Evolutionary conservation across 2,329 filamentous ascomycete species (phyloP), one percentile per base, ranked within the genome.

Genomic region (Ophiosphaerella herpotricha): DNA sequence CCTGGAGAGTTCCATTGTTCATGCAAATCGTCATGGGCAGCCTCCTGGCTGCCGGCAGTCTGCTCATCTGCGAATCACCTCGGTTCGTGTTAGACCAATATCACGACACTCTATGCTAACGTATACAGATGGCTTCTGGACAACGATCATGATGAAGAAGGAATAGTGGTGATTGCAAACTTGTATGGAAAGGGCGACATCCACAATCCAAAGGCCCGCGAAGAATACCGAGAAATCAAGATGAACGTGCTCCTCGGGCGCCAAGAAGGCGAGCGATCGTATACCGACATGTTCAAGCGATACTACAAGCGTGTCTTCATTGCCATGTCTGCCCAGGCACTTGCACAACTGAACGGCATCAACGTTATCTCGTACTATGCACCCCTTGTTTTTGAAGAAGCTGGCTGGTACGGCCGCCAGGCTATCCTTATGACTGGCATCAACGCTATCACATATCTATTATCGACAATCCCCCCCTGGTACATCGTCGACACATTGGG

Each of bases 311-410:
- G 94, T 45, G 93, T 97, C 58, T 91, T 97, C 68, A 97, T 97
- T 71, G 94, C 94, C 75, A 97, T 97, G 94, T 97, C 93, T 31
- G 94, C 94, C 4, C 94, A 97, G 75, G 91, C 87, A 5, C 84
- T 99, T 58, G 94, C 94, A 24, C 94, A 99, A 75, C 85, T 99
- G 46, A 97, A 97, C 77, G 94, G 94, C 59, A 99, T 99, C 78
- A 99, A 99, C 75, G 94, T 99, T 71, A 99, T 99, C 57, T 97
- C 93, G 1, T 99, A 97, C 80, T 99, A 99, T 70, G 94, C 94
- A 1, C 94, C 94, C 0, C 85, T 95, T 48, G 93, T 97, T 13
- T 97, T 99, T 66, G 92, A 97, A 75, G 92, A 92, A 52, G 94
- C 94, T 33, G 93, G 94, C n/a, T 97, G 93, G 94, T 77, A 85